These are phyloP conservation scores for Aspergillus sclerotioniger DNA, from an alignment of 495 filamentous ascomycete genomes.

Conservation along the genomic window DNA sequence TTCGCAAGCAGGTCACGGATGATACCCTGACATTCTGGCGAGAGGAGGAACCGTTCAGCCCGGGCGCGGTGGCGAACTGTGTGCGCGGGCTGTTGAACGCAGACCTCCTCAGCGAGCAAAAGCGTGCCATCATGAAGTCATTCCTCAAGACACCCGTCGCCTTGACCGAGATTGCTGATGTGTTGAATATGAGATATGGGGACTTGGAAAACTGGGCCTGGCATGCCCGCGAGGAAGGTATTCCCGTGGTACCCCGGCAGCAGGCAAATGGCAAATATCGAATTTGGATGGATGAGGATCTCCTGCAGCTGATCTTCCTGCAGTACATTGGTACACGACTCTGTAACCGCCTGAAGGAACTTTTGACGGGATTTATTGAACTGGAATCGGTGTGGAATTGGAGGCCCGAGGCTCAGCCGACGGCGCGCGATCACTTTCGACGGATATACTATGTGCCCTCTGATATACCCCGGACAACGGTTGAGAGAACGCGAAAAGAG, in stretches of 20 bases:
- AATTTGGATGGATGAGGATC: slow-evolving; percentile 59
- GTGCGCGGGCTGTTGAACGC: slow-evolving; percentile 50
- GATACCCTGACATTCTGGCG: slow-evolving; percentile 11
- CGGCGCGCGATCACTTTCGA: slow-evolving; percentile 18
- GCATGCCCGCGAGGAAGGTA: slow-evolving; percentile 40
- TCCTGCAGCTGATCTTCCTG: slow-evolving; percentile 60
- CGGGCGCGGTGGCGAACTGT: slow-evolving; percentile 31
- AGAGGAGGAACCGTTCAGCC: slow-evolving; percentile 36
- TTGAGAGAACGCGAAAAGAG: slow-evolving; percentile 21
- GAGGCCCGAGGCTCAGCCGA: slow-evolving; percentile 19
- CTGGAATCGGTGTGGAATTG: slow-evolving; percentile 44
- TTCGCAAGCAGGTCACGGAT: slow-evolving; percentile 19
- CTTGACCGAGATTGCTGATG: slow-evolving; percentile 55
- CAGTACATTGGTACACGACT: slow-evolving; percentile 58
- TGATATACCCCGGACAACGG: background rate
- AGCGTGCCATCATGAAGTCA: slow-evolving; percentile 49
- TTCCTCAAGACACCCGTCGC: slow-evolving; percentile 50
- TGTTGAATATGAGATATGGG: slow-evolving; percentile 59
- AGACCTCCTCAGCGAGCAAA: slow-evolving; percentile 56
- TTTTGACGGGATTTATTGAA: slow-evolving; percentile 41
- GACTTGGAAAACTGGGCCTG: slow-evolving; percentile 56
- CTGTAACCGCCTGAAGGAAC: slow-evolving; percentile 48
- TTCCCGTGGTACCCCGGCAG: slow-evolving; percentile 49
- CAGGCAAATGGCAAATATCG: slow-evolving; percentile 54
- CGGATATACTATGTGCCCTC: slow-evolving; percentile 28